phyloP scores from a whole-genome alignment of 306 rosid genomes.

The Glycyrrhiza uralensis region DNA sequence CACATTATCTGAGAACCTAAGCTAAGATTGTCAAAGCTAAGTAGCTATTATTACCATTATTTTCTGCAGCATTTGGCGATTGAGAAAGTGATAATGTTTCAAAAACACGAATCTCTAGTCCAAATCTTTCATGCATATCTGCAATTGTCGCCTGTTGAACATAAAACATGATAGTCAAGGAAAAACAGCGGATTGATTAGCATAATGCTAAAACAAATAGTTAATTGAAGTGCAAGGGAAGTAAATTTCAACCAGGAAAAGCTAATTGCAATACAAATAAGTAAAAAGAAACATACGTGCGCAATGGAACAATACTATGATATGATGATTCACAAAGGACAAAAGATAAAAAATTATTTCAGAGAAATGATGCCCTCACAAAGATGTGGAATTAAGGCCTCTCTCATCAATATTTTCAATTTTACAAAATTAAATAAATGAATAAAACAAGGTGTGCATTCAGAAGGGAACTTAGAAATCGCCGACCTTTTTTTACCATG shows the following conservation, averaged over 20 bases:
- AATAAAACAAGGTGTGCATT: neutral
- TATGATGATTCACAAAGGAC: neutral
- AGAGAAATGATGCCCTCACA: too few species aligned
- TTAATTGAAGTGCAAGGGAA: neutral
- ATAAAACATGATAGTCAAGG: neutral
- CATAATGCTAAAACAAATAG: neutral
- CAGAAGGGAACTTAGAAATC: neutral
- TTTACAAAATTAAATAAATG: too few species aligned
- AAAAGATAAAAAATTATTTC: neutral
- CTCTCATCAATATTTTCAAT: neutral
- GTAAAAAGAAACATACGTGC: neutral
- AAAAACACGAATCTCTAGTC: constrained; percentile 74
- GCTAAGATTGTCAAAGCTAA: neutral
- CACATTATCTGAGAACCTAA: neutral
- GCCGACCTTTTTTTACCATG: neutral
- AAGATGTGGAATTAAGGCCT: neutral
- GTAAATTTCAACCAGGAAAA: neutral
- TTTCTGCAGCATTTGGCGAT: constrained; percentile 35
- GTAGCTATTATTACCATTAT: constrained; percentile 41
- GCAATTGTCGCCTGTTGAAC: constrained; percentile 62
- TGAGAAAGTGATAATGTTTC: constrained; percentile 53
- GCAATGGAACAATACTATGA: neutral
- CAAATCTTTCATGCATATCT: constrained; percentile 57
- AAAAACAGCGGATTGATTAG: neutral
- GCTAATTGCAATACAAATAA: neutral